Base-by-base conservation (phyloP, 495 filamentous ascomycete genomes). In the Immersiella caudata region DNA sequence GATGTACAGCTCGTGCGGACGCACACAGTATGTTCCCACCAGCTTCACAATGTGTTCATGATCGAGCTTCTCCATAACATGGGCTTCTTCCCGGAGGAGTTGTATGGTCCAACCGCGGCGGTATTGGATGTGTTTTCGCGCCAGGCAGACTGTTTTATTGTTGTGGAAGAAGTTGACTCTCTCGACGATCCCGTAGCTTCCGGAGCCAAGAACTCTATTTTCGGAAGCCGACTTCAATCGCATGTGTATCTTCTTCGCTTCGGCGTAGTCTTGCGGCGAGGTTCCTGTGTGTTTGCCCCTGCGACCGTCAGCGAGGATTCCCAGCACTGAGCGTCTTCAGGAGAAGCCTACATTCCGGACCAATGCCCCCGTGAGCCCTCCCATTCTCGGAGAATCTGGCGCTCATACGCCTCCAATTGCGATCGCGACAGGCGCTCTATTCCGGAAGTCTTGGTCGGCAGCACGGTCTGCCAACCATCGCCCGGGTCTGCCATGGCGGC, bases 11-110 rank as follows among this genome's bases (percentile, higher is more conserved):
- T 72, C 69, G 25, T 73, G 66, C 4, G 63, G 59, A 7, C 66
- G 71, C 25, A 74, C 63, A 62, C 71, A 77, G 68, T 81, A 82
- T 16, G 80, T 78, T 1, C 79, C 80, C 18, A 82, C 75, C 1
- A 82, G 71, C 65, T 73, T 80, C 60, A 81, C 70, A 49, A 82
- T 80, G 60, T 79, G 78, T 27, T 79, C 74, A 64, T 82, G 80
- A 18, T 72, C 73, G 16, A 82, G 69, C 59, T 73, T 75, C 60
- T 81, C 78, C 80, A 82, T 82, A 6, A 79, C 76, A 62, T 75
- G 71, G 26, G 75, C 79, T 73, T 82, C 80, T 46, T 80, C 71
- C 16, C 77, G 73, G 22, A 82, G 69, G 6, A 60, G 35, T 22
- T 79, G 68, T 9, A 81, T 70, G 6, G 68, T 71, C 12, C 54